These are phyloP conservation scores for Peronospora farinosa DNA, from an alignment of 352 stramenopile species.

Conservation along the genomic window DNA sequence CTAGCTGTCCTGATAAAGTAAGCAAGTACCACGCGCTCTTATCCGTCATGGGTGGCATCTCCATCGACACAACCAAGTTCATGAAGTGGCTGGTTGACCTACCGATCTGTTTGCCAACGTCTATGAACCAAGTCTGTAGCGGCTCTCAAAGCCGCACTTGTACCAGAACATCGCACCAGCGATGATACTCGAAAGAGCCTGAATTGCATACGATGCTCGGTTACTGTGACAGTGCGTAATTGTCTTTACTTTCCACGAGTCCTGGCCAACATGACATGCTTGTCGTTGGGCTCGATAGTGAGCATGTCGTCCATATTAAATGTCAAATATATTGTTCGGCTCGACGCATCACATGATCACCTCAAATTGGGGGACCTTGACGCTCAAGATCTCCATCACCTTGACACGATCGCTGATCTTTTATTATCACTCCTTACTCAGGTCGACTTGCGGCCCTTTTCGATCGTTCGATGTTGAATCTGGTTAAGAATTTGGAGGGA, in stretches of 20 bases:
- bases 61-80: no score
- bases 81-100: no score
- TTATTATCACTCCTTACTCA: slow-evolving; percentile 17
- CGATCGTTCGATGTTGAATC: slow-evolving; percentile 53
- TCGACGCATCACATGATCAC: slow-evolving; percentile 1
- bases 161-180: slow-evolving; percentile 72
- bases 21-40: no score
- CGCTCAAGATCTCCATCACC: not conserved
- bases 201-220: not conserved
- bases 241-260: slow-evolving; percentile 20
- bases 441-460: slow-evolving; percentile 40
- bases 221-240: not conserved
- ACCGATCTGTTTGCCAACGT: slow-evolving; percentile 84
- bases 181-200: slow-evolving; percentile 29
- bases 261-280: slow-evolving; percentile 13
- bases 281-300: not conserved
- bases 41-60: no score
- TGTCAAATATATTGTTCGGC: slow-evolving; percentile 14
- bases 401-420: not conserved
- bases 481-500: slow-evolving; percentile 82
- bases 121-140: slow-evolving; percentile 71
- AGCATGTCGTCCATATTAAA: not conserved
- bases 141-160: slow-evolving; percentile 48
- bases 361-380: not conserved
- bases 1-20: no score